These are phyloP conservation scores for Glaciozyma antarctica DNA, from an alignment of 768 basidiomycete species.

Conservation along the genomic window DNA sequence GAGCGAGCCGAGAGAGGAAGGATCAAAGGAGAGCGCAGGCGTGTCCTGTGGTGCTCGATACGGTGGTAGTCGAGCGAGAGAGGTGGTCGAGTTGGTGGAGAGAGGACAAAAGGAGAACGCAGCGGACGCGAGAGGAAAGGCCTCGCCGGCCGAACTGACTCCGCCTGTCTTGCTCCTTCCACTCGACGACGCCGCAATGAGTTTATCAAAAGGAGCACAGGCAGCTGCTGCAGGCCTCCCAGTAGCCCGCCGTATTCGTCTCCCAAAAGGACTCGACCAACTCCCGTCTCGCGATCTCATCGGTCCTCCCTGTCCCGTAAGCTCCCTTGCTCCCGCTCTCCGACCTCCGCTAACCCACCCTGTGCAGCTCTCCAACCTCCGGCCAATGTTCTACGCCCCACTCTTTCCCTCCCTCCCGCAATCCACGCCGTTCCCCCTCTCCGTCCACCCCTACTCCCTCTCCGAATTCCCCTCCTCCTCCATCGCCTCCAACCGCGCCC, in stretches of 20 bases:
- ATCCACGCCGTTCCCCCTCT: background rate
- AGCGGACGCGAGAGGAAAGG: too few relatives aligned
- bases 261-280: background rate
- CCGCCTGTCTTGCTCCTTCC: too few relatives aligned
- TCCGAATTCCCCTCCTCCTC: conserved; percentile 29
- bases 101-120: too few relatives aligned
- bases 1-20: background rate
- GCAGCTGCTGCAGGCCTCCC: background rate
- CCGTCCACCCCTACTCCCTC: conserved; percentile 34
- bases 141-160: too few relatives aligned
- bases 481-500: background rate
- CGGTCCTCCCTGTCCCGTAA: background rate
- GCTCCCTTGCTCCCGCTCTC: conserved; percentile 8
- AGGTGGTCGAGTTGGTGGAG: background rate
- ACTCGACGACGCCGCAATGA: too few relatives aligned
- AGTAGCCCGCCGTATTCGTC: background rate
- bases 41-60: background rate
- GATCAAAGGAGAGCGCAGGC: background rate
- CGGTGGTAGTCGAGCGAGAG: background rate
- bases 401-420: conserved; percentile 24
- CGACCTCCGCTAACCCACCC: conserved; percentile 30
- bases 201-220: too few relatives aligned
- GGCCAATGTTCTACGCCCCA: conserved; percentile 33
- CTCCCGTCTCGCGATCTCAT: background rate
- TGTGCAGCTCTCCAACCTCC: conserved; percentile 32